Percentiles rank a stretch among this genome's conserved stretches.
These are phyloP conservation scores for Neopestalotiopsis clavispora DNA, from an alignment of 2,329 filamentous ascomycete genomes.

Conservation along the genomic window DNA sequence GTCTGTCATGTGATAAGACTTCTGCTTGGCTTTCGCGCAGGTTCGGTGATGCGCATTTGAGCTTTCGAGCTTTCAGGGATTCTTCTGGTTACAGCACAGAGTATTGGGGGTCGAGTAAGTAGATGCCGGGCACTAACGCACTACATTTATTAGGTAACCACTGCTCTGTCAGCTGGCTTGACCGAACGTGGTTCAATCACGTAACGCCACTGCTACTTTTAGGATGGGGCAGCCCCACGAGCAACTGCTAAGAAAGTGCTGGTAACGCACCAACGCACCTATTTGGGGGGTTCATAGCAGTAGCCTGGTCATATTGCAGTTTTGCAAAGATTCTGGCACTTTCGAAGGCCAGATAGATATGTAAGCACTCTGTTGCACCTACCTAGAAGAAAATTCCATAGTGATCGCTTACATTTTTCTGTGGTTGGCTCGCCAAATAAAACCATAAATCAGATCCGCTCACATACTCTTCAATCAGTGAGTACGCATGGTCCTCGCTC, in stretches of 20 bases:
- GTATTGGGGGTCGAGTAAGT: not conserved
- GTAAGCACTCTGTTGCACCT: too few species aligned
- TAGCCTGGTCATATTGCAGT: not conserved
- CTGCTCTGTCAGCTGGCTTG: conserved; percentile 15
- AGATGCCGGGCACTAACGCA: not conserved
- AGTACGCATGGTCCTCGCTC: not conserved
- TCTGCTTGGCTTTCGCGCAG: conserved; percentile 6
- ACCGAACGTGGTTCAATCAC: conserved; percentile 1
- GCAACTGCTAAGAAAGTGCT: not conserved
- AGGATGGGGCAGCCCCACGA: not conserved
- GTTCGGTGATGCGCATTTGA: conserved; percentile 11
- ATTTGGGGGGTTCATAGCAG: not conserved
- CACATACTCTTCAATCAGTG: not conserved
- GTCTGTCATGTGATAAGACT: not conserved
- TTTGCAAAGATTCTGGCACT: too few species aligned
- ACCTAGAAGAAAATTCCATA: too few species aligned
- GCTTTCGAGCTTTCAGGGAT: not conserved
- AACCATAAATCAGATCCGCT: not conserved
- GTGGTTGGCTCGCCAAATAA: too few species aligned
- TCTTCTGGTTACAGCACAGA: too few species aligned
- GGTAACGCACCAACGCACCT: not conserved
- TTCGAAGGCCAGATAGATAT: too few species aligned
- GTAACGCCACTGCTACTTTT: not conserved
- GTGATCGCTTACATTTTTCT: too few species aligned
- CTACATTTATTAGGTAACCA: not conserved